phyloP scores from a whole-genome alignment of 768 basidiomycete species.

The Steccherinum ochraceum region DNA sequence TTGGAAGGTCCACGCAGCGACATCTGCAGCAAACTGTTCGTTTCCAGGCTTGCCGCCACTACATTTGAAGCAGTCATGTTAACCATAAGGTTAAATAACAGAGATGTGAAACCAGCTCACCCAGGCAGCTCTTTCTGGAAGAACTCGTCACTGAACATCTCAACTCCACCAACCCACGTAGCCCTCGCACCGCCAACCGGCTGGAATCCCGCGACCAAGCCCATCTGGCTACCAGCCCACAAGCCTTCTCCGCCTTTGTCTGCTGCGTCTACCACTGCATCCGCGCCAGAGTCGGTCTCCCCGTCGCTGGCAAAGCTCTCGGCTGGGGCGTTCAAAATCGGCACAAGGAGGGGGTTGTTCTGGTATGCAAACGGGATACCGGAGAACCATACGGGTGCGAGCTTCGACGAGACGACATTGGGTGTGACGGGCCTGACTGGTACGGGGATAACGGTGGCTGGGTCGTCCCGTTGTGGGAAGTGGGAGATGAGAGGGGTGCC shows the following conservation, averaged over 20 bases:
- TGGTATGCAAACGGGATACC: constrained; percentile 61
- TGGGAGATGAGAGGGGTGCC: constrained; percentile 81
- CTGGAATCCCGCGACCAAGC: constrained; percentile 88
- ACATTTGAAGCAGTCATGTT: constrained; percentile 2
- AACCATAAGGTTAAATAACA: not conserved
- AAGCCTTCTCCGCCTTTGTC: constrained; percentile 74
- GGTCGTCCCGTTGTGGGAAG: constrained; percentile 69
- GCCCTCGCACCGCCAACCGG: constrained; percentile 69
- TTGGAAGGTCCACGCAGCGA: constrained; percentile 89
- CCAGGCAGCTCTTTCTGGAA: constrained; percentile 54
- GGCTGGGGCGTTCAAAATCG: constrained; percentile 71
- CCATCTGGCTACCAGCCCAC: constrained; percentile 75
- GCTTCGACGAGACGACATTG: constrained; percentile 19
- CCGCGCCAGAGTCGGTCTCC: constrained; percentile 46
- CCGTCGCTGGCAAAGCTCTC: constrained; percentile 75
- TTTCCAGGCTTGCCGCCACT: constrained; percentile 71
- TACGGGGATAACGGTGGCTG: constrained; percentile 53
- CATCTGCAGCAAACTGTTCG: constrained; percentile 60
- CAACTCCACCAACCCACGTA: constrained; percentile 76
- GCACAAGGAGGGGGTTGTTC: constrained; percentile 73
- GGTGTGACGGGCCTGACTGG: constrained; percentile 45
- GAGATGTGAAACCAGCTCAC: constrained; percentile 34
- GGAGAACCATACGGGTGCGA: constrained; percentile 68
- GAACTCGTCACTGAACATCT: constrained; percentile 73
- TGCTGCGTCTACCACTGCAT: constrained; percentile 61